phyloP scores from a whole-genome alignment of 768 basidiomycete genomes.

The Suillus americanus region DNA sequence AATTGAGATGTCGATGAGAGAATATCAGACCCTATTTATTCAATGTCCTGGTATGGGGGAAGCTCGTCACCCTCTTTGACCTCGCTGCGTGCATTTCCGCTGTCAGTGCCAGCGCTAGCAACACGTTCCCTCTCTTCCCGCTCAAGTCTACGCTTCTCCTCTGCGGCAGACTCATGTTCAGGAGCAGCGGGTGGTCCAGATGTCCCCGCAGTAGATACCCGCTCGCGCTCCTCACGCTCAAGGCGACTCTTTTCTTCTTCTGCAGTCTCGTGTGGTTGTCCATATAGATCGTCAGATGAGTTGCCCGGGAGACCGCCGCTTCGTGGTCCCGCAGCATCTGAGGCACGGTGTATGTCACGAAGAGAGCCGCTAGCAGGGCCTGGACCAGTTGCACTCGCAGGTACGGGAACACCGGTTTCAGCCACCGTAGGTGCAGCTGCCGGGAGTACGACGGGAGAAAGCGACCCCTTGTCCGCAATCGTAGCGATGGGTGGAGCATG shows the following conservation, averaged over 20 bases:
- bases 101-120: slow-evolving; percentile 15
- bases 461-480: slow-evolving; percentile 20
- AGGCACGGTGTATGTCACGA: slow-evolving; percentile 45
- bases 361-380: slow-evolving; percentile 69
- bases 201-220: slow-evolving; percentile 32
- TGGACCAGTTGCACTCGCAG: slow-evolving; percentile 55
- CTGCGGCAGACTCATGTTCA: slow-evolving; percentile 50
- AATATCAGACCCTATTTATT: slow-evolving; percentile 9
- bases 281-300: slow-evolving; percentile 32
- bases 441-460: slow-evolving; percentile 25
- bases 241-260: slow-evolving; percentile 70
- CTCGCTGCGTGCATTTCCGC: slow-evolving; percentile 23
- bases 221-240: slow-evolving; percentile 51
- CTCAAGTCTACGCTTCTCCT: slow-evolving; percentile 65
- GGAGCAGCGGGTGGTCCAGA: slow-evolving; percentile 11
- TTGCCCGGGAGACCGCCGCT: slow-evolving; percentile 29
- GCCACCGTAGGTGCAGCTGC: slow-evolving; percentile 61
- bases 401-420: slow-evolving; percentile 74
- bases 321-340: slow-evolving; percentile 35
- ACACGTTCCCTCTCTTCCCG: slow-evolving; percentile 66
- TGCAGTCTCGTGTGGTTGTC: slow-evolving; percentile 42
- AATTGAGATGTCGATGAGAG: no score
- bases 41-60: slow-evolving; percentile 45
- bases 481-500: slow-evolving; percentile 25
- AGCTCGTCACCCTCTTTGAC: slow-evolving; percentile 35